Evolutionary conservation across 768 basidiomycete genomes (phyloP).

Genomic region (Tylopilus sp.): DNA sequence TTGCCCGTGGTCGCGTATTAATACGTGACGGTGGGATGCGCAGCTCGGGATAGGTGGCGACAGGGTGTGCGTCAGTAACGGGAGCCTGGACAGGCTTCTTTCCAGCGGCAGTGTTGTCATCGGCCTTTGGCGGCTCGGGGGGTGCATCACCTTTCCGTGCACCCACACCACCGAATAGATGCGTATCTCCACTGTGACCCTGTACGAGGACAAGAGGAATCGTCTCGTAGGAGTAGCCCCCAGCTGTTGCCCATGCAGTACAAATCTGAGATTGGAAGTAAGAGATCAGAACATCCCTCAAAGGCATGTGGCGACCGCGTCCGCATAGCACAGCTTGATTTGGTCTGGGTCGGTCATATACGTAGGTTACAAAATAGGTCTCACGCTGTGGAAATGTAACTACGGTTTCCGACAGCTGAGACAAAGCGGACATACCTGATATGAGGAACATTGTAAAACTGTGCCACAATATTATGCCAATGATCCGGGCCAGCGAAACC

Average conservation of each 20-base stretch:
- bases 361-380: conserved; percentile 75
- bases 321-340: conserved; percentile 69
- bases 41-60: conserved; percentile 30
- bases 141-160: conserved; percentile 69
- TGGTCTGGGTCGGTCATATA: conserved; percentile 74
- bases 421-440: conserved; percentile 46
- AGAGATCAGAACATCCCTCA: conserved; percentile 87
- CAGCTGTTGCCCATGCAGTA: conserved; percentile 73
- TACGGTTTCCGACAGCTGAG: background rate
- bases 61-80: conserved; percentile 14
- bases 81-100: conserved; percentile 20
- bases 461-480: conserved; percentile 85
- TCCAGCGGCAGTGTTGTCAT: conserved; percentile 30
- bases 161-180: conserved; percentile 83
- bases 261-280: conserved; percentile 93
- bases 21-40: conserved; percentile 71
- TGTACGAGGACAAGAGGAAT: conserved; percentile 42
- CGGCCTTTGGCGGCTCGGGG: conserved; percentile 41
- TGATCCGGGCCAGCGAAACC: conserved; percentile 91
- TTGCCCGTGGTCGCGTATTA: conserved; percentile 53
- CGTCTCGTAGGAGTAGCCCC: conserved; percentile 62
- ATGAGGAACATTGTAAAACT: conserved; percentile 97
- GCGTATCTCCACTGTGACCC: conserved; percentile 40
- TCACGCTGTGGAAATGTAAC: conserved; percentile 48
- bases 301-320: conserved; percentile 81